Conservation (phyloP, 2,329 filamentous ascomycete genomes). For the Pseudogymnoascus sp. region DNA sequence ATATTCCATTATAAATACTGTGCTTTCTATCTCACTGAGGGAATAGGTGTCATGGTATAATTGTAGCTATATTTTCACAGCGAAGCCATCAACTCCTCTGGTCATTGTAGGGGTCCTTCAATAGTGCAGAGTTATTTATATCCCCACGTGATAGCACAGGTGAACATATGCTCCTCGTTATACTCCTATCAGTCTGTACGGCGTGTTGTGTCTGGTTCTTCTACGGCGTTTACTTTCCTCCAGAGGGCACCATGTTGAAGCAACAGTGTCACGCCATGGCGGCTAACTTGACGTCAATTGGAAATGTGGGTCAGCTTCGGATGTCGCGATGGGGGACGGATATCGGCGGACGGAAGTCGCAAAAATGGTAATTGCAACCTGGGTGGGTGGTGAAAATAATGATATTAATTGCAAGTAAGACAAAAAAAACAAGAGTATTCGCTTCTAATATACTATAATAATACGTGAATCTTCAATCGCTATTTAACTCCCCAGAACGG, state of each 20-base stretch:
- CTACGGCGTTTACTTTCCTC: background rate
- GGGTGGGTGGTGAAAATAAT: background rate
- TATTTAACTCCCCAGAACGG: background rate
- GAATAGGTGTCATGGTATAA: background rate
- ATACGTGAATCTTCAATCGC: background rate
- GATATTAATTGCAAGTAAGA: background rate
- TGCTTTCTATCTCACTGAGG: background rate
- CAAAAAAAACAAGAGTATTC: background rate
- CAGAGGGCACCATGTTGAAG: background rate
- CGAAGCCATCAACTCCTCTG: background rate
- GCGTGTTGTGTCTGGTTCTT: background rate
- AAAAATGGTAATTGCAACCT: background rate
- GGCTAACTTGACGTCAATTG: slow-evolving; percentile 1
- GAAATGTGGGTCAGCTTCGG: background rate
- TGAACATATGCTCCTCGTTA: background rate
- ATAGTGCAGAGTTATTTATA: background rate
- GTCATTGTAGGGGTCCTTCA: background rate
- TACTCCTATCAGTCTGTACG: background rate
- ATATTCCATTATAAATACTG: background rate
- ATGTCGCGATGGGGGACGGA: background rate
- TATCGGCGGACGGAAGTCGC: background rate
- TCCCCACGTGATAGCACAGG: background rate
- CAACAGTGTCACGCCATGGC: background rate
- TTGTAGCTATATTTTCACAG: background rate
- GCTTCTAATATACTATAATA: background rate